Evolutionary conservation across 352 stramenopile genomes (phyloP).

Genomic region (Thalassiosira hispida): DNA sequence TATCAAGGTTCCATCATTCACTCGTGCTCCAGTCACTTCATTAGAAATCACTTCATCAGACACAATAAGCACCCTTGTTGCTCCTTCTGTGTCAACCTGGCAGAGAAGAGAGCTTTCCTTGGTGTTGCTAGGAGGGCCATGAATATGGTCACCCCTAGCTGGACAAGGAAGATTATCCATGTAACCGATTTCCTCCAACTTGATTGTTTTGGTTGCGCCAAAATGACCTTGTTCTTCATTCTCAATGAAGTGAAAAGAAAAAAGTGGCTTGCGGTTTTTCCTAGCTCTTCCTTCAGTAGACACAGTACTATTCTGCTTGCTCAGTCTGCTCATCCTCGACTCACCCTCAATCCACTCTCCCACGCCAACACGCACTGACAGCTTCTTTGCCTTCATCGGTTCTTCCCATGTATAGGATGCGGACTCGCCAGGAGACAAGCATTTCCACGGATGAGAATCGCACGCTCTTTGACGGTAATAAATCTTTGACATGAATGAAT

Average conservation of each 20-base stretch:
- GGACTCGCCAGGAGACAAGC: conserved; percentile 77
- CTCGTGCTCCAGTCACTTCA: conserved; percentile 36
- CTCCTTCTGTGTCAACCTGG: conserved; percentile 81
- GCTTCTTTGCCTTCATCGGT: conserved; percentile 81
- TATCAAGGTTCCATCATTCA: conserved; percentile 64
- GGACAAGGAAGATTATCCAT: conserved; percentile 66
- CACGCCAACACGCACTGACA: conserved; percentile 63
- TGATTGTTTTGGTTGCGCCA: conserved; percentile 71
- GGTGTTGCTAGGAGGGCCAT: conserved; percentile 8
- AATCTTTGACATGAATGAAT: conserved; percentile 33
- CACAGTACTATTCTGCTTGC: not conserved
- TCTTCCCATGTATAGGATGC: conserved; percentile 84
- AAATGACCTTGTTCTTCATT: conserved; percentile 82
- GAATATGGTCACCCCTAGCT: conserved; percentile 27
- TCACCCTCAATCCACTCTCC: conserved; percentile 41
- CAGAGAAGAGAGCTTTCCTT: conserved; percentile 67
- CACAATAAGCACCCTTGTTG: conserved; percentile 79
- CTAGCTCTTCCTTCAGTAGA: conserved; percentile 25
- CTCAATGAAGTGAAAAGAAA: conserved; percentile 74
- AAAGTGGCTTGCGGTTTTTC: conserved; percentile 21
- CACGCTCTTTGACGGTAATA: conserved; percentile 81
- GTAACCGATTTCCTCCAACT: conserved; percentile 85
- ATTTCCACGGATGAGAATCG: conserved; percentile 79
- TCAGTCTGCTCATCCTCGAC: no score
- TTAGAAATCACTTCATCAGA: conserved; percentile 68